Evolutionary conservation across 2,329 filamentous ascomycete genomes (phyloP), one percentile per base, ranked within the genome.

Genomic region (Ceratocystis albifundus): DNA sequence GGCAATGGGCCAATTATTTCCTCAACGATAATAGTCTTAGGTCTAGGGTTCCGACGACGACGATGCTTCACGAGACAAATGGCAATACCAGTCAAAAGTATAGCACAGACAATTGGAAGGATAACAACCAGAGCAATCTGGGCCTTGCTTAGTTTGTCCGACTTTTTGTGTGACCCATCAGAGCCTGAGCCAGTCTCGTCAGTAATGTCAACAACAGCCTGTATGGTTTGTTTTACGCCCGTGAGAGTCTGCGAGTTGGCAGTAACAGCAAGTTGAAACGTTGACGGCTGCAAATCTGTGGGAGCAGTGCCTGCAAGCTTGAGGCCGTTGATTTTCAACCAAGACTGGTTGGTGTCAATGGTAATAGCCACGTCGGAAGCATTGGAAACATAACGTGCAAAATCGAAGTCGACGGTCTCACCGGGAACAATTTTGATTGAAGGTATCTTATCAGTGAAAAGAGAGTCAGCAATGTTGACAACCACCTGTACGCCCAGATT

Each of bases 401-500:
- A 71, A 57, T 80, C 74, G 30, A 82, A 74, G 1, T 74, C 70
- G 62, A 82, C 76, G 6, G 72, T 70, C 59, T 77, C 71, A 2
- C 80, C 80, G 0, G 77, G 73, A 8, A 72, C 75, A 4, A 76
- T 71, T 20, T 76, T 73, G 30, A 82, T 71, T 4, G 75, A 72
- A 2, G 77, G 74, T 30, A 78, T 72, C 1, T 73, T 62, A 17
- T 62, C 46, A n/a, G 45, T 46, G 45, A 82, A 80, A 2, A 81
- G 70, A 15, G 72, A 71, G 2, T 75, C 73, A 4, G 71, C 72
- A 3, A 78, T 70, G 36, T 75, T 74, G 20, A 77, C 68, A 17
- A 74, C 72, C 45, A 87, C 74, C 17, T 82, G 78, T 2, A 85
- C 79, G 50, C 78, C 80, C 3, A 88, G 82, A 15, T 75, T 76